Evolutionary conservation across 495 filamentous ascomycete species (phyloP).

Genomic region (Tuber melanosporum): DNA sequence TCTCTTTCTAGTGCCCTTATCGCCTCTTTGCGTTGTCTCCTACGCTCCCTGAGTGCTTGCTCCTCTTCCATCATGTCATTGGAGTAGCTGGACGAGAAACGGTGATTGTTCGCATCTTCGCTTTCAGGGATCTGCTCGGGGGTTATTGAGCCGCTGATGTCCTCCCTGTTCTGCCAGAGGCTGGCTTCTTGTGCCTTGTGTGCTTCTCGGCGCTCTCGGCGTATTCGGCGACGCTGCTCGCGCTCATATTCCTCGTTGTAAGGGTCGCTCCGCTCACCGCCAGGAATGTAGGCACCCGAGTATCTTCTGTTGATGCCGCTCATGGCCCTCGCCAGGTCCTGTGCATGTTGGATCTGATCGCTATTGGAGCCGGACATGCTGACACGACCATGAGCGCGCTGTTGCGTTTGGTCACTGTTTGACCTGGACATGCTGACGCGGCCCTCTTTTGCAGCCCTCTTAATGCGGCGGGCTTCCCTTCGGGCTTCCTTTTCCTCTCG

Average conservation of each 20-base stretch:
- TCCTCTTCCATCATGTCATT: conserved; percentile 29
- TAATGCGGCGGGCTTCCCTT: conserved; percentile 26
- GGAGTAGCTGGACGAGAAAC: conserved; percentile 31
- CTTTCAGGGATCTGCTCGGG: conserved; percentile 22
- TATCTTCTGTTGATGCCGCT: conserved; percentile 15
- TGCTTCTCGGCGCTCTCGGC: conserved; percentile 21
- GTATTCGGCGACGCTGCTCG: conserved; percentile 21
- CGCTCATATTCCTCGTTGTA: conserved; percentile 27
- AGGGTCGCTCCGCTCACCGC: conserved; percentile 22
- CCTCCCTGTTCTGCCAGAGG: conserved; percentile 32
- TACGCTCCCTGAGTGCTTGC: conserved; percentile 28
- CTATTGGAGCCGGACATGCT: conserved; percentile 16
- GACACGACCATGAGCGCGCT: neutral
- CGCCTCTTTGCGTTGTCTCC: conserved; percentile 27
- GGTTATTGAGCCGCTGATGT: conserved; percentile 30
- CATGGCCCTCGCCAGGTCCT: conserved; percentile 24
- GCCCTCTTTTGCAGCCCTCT: conserved; percentile 20
- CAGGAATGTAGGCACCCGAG: conserved; percentile 18
- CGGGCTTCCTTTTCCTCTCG: conserved; percentile 29
- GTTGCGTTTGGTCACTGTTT: conserved; percentile 26
- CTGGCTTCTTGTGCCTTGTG: conserved; percentile 26
- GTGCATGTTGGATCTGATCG: conserved; percentile 27
- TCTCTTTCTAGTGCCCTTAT: conserved; percentile 20
- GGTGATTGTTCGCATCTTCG: conserved; percentile 25
- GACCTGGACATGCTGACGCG: conserved; percentile 6